phyloP scores from a whole-genome alignment of 768 basidiomycete species.

The Leccinum variicolor region DNA sequence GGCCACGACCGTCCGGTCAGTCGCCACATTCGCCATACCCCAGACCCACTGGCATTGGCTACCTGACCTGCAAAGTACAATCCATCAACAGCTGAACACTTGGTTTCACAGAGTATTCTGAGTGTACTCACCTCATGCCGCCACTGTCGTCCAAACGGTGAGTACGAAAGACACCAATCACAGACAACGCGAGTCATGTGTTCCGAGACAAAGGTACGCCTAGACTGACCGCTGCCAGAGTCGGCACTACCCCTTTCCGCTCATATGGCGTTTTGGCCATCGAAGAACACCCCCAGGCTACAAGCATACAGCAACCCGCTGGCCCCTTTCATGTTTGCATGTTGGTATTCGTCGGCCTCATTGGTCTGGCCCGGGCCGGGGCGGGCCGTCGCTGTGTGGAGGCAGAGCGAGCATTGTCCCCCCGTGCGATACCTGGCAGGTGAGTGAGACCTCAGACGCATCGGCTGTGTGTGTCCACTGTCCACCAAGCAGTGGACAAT shows the following conservation, averaged over 20 bases:
- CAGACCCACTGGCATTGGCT: neutral
- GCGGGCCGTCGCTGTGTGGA: neutral
- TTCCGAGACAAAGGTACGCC: neutral
- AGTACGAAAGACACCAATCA: neutral
- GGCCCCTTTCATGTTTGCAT: neutral
- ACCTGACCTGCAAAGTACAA: neutral
- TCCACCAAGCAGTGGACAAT: constrained; percentile 4
- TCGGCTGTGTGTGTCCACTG: neutral
- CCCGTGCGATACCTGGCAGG: neutral
- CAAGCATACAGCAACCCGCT: neutral
- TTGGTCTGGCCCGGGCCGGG: neutral
- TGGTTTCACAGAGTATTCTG: neutral
- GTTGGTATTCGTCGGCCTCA: neutral
- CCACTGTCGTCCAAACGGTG: neutral
- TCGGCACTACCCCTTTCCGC: neutral
- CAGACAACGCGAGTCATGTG: neutral
- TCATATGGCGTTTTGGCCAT: neutral
- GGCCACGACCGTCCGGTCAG: neutral
- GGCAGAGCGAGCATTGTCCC: neutral
- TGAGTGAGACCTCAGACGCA: neutral
- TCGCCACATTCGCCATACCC: too few relatives aligned
- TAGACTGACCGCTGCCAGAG: neutral
- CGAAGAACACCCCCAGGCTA: neutral
- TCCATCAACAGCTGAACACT: neutral
- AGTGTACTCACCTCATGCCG: neutral